Evolutionary conservation across 495 filamentous ascomycete genomes (phyloP).

Genomic region (Aspergillus coremiiformis): DNA sequence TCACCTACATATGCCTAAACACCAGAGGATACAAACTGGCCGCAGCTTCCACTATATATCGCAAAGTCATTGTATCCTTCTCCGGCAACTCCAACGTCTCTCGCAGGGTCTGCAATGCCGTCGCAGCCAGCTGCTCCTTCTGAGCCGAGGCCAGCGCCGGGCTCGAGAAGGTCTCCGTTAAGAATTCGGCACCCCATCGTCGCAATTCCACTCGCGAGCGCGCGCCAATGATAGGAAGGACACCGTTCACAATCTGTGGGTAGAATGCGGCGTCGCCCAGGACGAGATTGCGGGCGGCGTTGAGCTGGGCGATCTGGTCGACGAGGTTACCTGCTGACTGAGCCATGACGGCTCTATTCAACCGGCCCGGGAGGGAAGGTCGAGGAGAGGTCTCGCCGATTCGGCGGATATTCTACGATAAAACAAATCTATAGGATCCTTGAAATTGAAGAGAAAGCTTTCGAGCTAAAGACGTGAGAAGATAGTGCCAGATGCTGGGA

Average conservation of each 20-base stretch:
- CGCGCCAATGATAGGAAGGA: conserved; percentile 82
- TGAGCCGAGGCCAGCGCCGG: conserved; percentile 62
- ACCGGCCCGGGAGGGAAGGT: background rate
- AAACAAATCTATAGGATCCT: background rate
- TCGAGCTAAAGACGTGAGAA: background rate
- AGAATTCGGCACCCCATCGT: conserved; percentile 93
- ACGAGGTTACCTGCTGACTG: conserved; percentile 47
- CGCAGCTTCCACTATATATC: conserved; percentile 73
- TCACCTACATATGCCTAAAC: conserved; percentile 86
- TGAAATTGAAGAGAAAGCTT: background rate
- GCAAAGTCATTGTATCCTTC: conserved; percentile 65
- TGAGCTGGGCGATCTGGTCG: conserved; percentile 76
- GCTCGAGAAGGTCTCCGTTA: conserved; percentile 91
- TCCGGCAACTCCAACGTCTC: conserved; percentile 63
- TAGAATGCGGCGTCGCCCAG: conserved; percentile 78
- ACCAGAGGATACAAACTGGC: conserved; percentile 88
- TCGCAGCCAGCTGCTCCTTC: conserved; percentile 68
- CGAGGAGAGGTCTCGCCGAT: background rate
- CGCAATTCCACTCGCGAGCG: conserved; percentile 66
- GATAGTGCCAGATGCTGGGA: background rate
- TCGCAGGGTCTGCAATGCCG: conserved; percentile 66
- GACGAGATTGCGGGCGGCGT: conserved; percentile 79
- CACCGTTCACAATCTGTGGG: conserved; percentile 78
- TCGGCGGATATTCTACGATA: background rate
- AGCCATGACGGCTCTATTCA: conserved; percentile 32